phyloP scores from a whole-genome alignment of 2,329 filamentous ascomycete species.

The Sporothrix inflata region DNA sequence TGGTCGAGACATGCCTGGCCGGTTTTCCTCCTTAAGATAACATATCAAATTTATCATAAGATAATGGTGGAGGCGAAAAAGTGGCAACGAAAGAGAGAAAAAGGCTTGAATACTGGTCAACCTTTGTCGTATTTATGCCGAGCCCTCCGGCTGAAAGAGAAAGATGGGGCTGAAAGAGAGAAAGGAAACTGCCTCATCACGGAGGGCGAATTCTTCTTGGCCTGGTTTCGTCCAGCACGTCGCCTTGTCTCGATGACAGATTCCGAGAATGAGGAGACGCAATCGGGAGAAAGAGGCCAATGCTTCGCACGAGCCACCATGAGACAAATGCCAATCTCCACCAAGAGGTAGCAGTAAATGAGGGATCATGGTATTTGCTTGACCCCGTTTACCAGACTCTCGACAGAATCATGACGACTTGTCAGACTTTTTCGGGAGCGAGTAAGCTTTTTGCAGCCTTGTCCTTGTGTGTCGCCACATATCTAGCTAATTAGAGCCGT shows the following conservation, averaged over 20 bases:
- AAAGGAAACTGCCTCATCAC: not conserved
- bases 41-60: not conserved
- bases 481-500: not conserved
- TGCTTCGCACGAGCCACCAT: not conserved
- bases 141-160: conserved; percentile 21
- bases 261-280: not conserved
- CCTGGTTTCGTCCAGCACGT: conserved; percentile 2
- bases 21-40: not conserved
- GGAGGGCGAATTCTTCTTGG: not conserved
- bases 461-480: not conserved
- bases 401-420: not conserved
- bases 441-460: not conserved
- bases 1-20: not conserved
- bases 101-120: not conserved
- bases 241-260: not conserved
- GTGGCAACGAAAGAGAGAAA: not conserved
- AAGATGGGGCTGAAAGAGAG: not conserved
- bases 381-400: not conserved
- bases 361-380: too few species aligned
- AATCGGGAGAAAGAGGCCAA: not conserved
- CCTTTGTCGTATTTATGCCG: conserved; percentile 18
- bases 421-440: not conserved
- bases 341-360: not conserved
- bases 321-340: not conserved
- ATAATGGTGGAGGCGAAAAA: not conserved